A percentile compares a stretch with the other conserved stretches of the same genome.
Evolutionary conservation across 306 rosid genomes (phyloP).

Genomic region (Gastrolobium villosum): DNA sequence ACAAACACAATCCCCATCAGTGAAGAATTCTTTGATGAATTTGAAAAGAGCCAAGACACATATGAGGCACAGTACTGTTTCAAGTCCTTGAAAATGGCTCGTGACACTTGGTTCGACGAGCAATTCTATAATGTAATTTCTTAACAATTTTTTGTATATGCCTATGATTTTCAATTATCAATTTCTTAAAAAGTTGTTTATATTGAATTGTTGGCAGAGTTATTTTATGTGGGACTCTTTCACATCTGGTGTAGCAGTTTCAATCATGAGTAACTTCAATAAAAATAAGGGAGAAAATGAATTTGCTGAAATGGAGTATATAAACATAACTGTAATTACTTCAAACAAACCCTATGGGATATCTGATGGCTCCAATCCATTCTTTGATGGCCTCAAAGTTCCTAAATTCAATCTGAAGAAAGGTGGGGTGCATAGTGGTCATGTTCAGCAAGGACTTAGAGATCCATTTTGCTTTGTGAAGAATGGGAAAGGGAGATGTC

Average conservation of each 20-base stretch:
- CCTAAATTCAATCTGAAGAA: slow-evolving; percentile 71
- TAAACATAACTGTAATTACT: slow-evolving; percentile 85
- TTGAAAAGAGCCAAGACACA: slow-evolving; percentile 76
- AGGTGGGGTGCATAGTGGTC: slow-evolving; percentile 91
- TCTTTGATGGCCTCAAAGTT: slow-evolving; percentile 69
- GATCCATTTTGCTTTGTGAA: slow-evolving; percentile 82
- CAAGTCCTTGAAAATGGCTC: slow-evolving; percentile 85
- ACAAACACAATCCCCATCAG: slow-evolving; percentile 87
- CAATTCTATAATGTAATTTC: slow-evolving; percentile 74
- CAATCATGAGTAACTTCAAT: slow-evolving; percentile 75
- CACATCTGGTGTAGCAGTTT: slow-evolving; percentile 80
- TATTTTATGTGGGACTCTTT: slow-evolving; percentile 98
- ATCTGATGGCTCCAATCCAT: slow-evolving; percentile 86
- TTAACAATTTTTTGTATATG: not conserved
- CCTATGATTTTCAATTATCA: not conserved
- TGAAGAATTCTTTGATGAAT: slow-evolving; percentile 67
- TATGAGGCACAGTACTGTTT: slow-evolving; percentile 87
- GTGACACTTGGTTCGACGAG: slow-evolving; percentile 76
- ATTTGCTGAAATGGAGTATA: slow-evolving; percentile 85
- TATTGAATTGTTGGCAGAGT: slow-evolving; percentile 63
- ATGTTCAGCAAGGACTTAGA: slow-evolving; percentile 74
- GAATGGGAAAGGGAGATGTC: slow-evolving; percentile 81
- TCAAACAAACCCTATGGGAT: slow-evolving; percentile 86
- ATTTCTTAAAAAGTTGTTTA: slow-evolving; percentile 29
- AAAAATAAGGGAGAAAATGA: slow-evolving; percentile 68